Base-by-base conservation (phyloP, 129 eudicot species). In the Arctium lappa region DNA sequence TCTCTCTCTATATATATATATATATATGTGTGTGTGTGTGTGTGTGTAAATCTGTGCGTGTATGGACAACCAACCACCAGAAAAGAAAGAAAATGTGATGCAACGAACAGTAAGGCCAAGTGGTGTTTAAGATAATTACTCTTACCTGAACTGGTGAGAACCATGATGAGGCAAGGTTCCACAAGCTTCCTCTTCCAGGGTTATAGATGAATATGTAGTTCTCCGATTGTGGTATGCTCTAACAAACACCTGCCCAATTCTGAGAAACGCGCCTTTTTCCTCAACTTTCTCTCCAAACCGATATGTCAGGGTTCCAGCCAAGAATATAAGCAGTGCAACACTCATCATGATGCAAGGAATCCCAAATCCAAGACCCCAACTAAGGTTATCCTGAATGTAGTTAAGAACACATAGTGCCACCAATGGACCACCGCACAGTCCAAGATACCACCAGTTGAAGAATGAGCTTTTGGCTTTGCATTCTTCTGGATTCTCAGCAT, bases 381-480 rank as follows among this genome's bases (percentile, higher is more conserved):
- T 87, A 34, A 84, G 7, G 77, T 91, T 89, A 13, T 93, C 95
- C 79, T 93, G 95, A 76, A 91, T 79, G 86, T 89, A 93, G 76
- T 80, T 85, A 38, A 93, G 81, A 84, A 84, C 79, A 32, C 78
- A 36, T 6, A 86, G 39, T 6, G 88, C 83, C 12, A 63, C 18
- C 38, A 89, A n/a, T 9, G 90, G 84, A 73, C 94, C 93, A 12
- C 80, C 82, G 48, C 88, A 80, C 39, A 85, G 8, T 18, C 91
- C 88, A 80, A 89, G 84, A 75, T 86, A 89, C 91, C 92, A 91
- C 95, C 95, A 93, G 78, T 91, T 93, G 88, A 93, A 93, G 78
- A 91, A 93, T 0, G 97, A 91, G 85, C 92, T 88, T 80, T 89
- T 86, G 84, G 88, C 84, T 88, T 74, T 83, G 39, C 83, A 8